These are phyloP conservation scores for Paraphoma sp. DNA, from an alignment of 2,329 filamentous ascomycete species.

Conservation along the genomic window DNA sequence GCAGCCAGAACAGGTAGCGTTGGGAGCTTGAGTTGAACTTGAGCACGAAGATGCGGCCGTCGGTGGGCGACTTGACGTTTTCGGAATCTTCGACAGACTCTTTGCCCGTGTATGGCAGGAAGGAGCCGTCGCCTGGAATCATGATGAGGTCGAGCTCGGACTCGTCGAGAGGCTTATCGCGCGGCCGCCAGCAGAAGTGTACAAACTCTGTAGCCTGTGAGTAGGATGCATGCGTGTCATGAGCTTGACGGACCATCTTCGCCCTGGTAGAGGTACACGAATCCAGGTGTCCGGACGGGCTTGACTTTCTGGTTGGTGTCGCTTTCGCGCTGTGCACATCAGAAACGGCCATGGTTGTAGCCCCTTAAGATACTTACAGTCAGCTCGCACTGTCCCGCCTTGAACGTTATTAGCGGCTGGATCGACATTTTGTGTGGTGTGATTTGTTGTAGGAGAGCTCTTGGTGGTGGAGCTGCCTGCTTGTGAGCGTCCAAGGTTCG, in stretches of 20 bases:
- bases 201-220: constrained; percentile 69
- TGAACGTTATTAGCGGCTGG: constrained; percentile 90
- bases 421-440: constrained; percentile 70
- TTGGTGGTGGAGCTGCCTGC: constrained; percentile 25
- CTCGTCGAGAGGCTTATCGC: constrained; percentile 71
- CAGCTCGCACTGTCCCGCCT: constrained; percentile 87
- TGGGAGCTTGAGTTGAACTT: constrained; percentile 94
- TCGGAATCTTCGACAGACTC: constrained; percentile 62
- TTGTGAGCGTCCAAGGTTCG: not conserved
- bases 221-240: constrained; percentile 1
- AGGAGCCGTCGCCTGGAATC: constrained; percentile 88
- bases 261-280: constrained; percentile 83
- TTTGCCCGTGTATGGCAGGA: constrained; percentile 71
- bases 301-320: constrained; percentile 65
- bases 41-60: constrained; percentile 90
- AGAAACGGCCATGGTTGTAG: constrained; percentile 9
- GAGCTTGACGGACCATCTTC: constrained; percentile 73
- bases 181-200: constrained; percentile 96
- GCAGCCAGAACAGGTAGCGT: constrained; percentile 94
- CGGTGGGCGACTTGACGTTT: constrained; percentile 69
- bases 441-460: constrained; percentile 21
- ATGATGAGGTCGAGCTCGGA: constrained; percentile 91
- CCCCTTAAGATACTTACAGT: constrained; percentile 65
- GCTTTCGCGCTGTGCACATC: constrained; percentile 27
- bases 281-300: constrained; percentile 76